Conservation (phyloP, 164 flowering plant species). For the Echeveria elegans region DNA sequence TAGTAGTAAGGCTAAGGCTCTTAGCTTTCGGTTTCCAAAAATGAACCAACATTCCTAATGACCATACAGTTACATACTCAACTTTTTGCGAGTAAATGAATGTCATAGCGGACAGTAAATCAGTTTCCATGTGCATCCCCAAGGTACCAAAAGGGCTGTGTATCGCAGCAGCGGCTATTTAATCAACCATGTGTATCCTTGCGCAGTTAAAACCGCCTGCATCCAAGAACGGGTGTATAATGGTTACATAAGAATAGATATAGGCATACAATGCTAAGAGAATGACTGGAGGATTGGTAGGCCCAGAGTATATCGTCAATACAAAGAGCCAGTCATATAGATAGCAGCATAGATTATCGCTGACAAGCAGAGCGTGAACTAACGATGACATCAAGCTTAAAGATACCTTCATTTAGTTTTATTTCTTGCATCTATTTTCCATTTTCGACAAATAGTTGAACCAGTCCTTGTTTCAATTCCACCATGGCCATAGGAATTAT, state of each 20-base stretch:
- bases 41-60: not conserved
- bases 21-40: not conserved
- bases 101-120: too few relatives aligned
- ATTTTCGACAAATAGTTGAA: conserved; percentile 36
- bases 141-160: too few relatives aligned
- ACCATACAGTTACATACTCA: not conserved
- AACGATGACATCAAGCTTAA: not conserved
- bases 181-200: not conserved
- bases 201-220: not conserved
- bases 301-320: not conserved
- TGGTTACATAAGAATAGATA: not conserved
- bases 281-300: not conserved
- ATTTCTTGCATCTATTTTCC: conserved; percentile 74
- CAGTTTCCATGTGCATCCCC: too few relatives aligned
- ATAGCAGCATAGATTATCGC: not conserved
- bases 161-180: too few relatives aligned
- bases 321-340: not conserved
- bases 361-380: not conserved
- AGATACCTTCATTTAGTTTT: conserved; percentile 16
- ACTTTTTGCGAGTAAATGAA: too few relatives aligned
- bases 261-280: not conserved
- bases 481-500: conserved; percentile 6
- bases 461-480: conserved; percentile 15
- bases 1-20: not conserved
- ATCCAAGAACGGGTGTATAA: not conserved